Conservation (phyloP, 257 asterid species). For the Nicotiana obtusifolia region DNA sequence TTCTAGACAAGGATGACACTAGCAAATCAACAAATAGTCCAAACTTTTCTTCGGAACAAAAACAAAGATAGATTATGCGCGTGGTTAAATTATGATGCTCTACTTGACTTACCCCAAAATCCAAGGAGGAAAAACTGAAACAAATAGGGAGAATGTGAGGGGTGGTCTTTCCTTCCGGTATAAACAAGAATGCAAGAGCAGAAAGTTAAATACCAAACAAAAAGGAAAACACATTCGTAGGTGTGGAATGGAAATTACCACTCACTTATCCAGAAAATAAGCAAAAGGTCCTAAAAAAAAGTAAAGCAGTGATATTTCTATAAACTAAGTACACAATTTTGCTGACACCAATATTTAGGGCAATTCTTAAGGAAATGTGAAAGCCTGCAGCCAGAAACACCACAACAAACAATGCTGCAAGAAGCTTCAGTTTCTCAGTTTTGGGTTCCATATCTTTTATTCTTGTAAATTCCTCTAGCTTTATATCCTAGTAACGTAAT, state of each 20-base stretch:
- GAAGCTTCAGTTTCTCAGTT: slow-evolving; percentile 50
- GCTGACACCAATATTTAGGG: slow-evolving; percentile 76
- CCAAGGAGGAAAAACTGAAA: slow-evolving; percentile 76
- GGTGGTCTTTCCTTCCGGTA: slow-evolving; percentile 79
- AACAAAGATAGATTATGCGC: slow-evolving; percentile 69
- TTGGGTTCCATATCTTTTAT: slow-evolving; percentile 23
- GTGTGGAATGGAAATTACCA: neutral
- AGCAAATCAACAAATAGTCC: slow-evolving; percentile 48
- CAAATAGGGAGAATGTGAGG: slow-evolving; percentile 60
- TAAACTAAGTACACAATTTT: slow-evolving; percentile 69
- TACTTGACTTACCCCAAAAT: slow-evolving; percentile 54
- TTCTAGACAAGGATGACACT: too few species aligned
- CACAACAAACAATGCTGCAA: slow-evolving; percentile 50
- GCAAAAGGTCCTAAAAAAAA: slow-evolving; percentile 72
- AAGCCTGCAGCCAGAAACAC: slow-evolving; percentile 75
- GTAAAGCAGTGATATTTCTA: slow-evolving; percentile 61
- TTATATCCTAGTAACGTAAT: too few species aligned
- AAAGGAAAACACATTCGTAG: neutral
- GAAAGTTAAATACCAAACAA: neutral
- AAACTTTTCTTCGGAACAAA: slow-evolving; percentile 40
- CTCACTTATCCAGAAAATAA: slow-evolving; percentile 68
- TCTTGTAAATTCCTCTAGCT: neutral
- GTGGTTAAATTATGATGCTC: too few species aligned
- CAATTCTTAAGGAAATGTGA: slow-evolving; percentile 72
- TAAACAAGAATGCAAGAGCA: neutral